Conservation (phyloP, 1,139 yeast species). For the Hemisphaericaspora lyxosophila region DNA sequence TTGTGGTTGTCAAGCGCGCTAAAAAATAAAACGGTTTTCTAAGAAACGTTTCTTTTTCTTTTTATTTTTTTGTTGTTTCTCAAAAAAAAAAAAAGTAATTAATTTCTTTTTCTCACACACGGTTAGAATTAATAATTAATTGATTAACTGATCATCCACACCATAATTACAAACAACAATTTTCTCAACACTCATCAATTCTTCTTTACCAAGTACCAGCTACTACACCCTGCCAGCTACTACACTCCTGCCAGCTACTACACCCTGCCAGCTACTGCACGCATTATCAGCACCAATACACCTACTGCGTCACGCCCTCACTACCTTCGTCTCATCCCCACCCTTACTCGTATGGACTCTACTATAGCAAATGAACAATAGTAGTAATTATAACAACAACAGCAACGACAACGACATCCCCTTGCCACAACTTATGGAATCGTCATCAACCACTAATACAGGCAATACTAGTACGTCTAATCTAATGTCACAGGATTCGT, state of each 20-base stretch:
- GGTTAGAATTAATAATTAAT: too few species aligned
- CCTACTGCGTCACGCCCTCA: neutral
- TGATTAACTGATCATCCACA: neutral
- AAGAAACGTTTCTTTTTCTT: neutral
- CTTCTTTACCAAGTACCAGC: neutral
- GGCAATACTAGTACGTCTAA: neutral
- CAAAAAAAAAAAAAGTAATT: neutral
- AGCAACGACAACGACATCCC: too few species aligned
- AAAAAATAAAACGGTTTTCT: slow-evolving; percentile 1
- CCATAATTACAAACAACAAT: neutral
- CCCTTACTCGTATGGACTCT: too few species aligned
- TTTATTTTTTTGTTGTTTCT: neutral
- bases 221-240: neutral
- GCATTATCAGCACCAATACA: neutral
- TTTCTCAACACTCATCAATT: neutral
- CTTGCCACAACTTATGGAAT: neutral
- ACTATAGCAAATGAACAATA: too few species aligned
- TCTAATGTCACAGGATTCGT: neutral
- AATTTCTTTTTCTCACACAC: slow-evolving; percentile 1
- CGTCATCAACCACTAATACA: neutral
- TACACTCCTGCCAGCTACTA: neutral
- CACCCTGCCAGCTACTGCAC: neutral
- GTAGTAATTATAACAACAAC: too few species aligned
- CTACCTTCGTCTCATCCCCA: too few species aligned
- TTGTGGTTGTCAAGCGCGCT: too few species aligned